These are phyloP conservation scores for Candida sanyaensis DNA, from an alignment of 1,139 yeast species.

Conservation along the genomic window DNA sequence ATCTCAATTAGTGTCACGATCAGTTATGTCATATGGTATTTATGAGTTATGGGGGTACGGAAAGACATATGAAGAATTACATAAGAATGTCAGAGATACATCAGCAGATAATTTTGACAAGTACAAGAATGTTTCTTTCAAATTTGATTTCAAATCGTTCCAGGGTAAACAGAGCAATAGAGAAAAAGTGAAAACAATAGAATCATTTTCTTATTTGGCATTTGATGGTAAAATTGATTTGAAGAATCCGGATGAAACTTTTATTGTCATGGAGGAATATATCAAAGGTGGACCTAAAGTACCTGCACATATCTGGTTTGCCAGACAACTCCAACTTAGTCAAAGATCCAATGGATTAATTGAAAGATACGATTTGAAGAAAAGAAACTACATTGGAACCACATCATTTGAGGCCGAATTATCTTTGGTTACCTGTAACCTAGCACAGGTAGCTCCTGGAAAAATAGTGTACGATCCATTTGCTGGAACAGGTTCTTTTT, in stretches of 20 bases:
- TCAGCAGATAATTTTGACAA: conserved; percentile 27
- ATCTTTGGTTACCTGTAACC: conserved; percentile 80
- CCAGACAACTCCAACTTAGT: conserved; percentile 67
- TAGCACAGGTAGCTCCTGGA: conserved; percentile 71
- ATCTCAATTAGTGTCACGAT: conserved; percentile 57
- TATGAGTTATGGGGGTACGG: conserved; percentile 90
- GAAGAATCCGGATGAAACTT: conserved; percentile 75
- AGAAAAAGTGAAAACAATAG: conserved; percentile 65
- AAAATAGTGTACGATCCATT: conserved; percentile 89
- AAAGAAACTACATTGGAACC: conserved; percentile 89
- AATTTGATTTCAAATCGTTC: conserved; percentile 78
- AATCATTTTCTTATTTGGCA: conserved; percentile 67
- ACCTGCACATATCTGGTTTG: conserved; percentile 71
- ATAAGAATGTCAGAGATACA: conserved; percentile 46
- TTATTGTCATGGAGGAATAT: conserved; percentile 77
- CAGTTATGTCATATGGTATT: conserved; percentile 72
- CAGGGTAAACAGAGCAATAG: conserved; percentile 62
- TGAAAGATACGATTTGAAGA: conserved; percentile 79
- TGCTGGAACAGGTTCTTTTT: conserved; percentile 94
- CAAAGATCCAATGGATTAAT: conserved; percentile 62
- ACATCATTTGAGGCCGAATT: conserved; percentile 94
- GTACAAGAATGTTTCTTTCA: conserved; percentile 57
- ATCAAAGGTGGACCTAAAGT: conserved; percentile 54
- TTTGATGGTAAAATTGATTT: conserved; percentile 78
- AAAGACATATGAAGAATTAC: conserved; percentile 53